Percentiles rank a stretch among this genome's conserved stretches.
These are phyloP conservation scores for Geranium rotundifolium DNA, from an alignment of 345 rosid species.

Conservation along the genomic window DNA sequence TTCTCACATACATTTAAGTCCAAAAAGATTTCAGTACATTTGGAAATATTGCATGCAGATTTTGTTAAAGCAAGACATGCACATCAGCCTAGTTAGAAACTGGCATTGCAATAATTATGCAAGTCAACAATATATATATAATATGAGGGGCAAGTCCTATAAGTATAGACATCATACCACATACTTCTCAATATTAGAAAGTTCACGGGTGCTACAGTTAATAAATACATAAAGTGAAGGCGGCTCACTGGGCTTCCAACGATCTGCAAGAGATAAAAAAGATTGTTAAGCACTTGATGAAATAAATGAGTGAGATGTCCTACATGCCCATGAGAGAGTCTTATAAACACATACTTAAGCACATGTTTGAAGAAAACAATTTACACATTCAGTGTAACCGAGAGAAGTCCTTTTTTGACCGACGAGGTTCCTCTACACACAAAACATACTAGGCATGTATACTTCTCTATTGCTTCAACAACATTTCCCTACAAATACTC, in stretches of 20 bases:
- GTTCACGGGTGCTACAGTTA: slow-evolving; percentile 88
- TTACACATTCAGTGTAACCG: too few relatives aligned
- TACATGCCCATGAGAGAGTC: too few relatives aligned
- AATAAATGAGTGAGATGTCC: too few relatives aligned
- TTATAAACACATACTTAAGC: too few relatives aligned
- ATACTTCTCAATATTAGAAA: slow-evolving; percentile 72
- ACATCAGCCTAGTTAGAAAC: neutral
- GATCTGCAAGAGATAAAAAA: slow-evolving; percentile 34
- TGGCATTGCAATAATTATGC: neutral
- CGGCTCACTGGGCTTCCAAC: slow-evolving; percentile 66
- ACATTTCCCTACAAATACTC: too few relatives aligned
- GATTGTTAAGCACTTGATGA: neutral
- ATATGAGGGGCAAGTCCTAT: neutral
- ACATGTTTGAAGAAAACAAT: too few relatives aligned
- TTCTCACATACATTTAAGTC: too few relatives aligned
- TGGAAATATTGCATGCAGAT: neutral
- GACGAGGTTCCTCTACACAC: too few relatives aligned
- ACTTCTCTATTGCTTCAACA: too few relatives aligned
- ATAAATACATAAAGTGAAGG: slow-evolving; percentile 77
- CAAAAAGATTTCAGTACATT: too few relatives aligned
- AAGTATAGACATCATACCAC: slow-evolving; percentile 46
- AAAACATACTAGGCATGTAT: too few relatives aligned
- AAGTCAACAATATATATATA: slow-evolving; percentile 6
- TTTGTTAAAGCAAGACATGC: neutral
- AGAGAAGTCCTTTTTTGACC: too few relatives aligned